Percentiles rank a stretch among this genome's conserved stretches.
Evolutionary conservation across 805 yeast genomes (phyloP).

Genomic region (Schwanniomyces sp.): DNA sequence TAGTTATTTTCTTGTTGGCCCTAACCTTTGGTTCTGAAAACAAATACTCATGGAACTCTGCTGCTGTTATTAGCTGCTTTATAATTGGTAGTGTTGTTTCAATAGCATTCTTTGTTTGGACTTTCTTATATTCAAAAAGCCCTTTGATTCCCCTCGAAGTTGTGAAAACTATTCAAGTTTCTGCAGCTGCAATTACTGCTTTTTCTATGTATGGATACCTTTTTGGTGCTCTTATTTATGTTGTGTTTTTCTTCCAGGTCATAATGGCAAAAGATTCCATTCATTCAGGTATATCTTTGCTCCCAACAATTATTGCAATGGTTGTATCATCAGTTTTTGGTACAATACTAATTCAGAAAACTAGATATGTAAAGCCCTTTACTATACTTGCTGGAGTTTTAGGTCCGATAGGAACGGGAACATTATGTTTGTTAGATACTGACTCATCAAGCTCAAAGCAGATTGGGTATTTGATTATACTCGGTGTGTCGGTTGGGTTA

Average conservation of each 20-base stretch:
- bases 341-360: conserved; percentile 39
- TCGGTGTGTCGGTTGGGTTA: conserved; percentile 50
- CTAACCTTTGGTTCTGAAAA: conserved; percentile 50
- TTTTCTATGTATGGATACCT: conserved; percentile 35
- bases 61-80: conserved; percentile 48
- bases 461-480: conserved; percentile 46
- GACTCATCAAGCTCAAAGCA: conserved; percentile 34
- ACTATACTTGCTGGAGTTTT: conserved; percentile 32
- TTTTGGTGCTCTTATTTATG: conserved; percentile 25
- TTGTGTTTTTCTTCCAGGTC: conserved; percentile 48
- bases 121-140: conserved; percentile 35
- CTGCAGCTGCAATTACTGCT: conserved; percentile 34
- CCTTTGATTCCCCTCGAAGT: conserved; percentile 49
- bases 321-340: conserved; percentile 32
- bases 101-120: conserved; percentile 38
- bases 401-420: conserved; percentile 45
- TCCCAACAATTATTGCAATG: conserved; percentile 44
- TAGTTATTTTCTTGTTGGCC: conserved; percentile 46
- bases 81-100: conserved; percentile 42
- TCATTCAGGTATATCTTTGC: conserved; percentile 44
- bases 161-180: conserved; percentile 33
- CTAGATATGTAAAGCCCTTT: conserved; percentile 43
- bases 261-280: conserved; percentile 40
- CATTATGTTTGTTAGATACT: conserved; percentile 37
- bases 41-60: conserved; percentile 51